Evolutionary conservation across 768 basidiomycete species (phyloP), one percentile per base, ranked within the genome.

Genomic region (Xerocomellus intermedius): DNA sequence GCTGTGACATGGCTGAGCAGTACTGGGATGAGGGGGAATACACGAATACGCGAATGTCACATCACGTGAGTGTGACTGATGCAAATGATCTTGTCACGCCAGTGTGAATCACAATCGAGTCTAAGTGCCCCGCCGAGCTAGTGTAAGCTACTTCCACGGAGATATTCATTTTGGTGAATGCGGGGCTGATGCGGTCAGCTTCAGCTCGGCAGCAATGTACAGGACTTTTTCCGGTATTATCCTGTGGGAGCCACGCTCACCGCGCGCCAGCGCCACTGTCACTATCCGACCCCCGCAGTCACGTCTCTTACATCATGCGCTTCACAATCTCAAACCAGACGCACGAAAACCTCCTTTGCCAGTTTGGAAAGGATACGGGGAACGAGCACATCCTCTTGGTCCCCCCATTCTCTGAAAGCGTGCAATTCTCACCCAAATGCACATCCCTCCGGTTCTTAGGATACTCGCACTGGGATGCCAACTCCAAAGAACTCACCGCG

Each of bases 281-380:
- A 35, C 13, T 2, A 6, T 35, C 12, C 14, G 30, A 30, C n/a
- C 6, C 1, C 26, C 2, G 17, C 24, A 24, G n/a, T 28, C 16
- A 19, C 5, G 14, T 46, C n/a, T 6, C 13, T 58, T 58, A 69
- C 65, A 59, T 4, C 9, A 64, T 62, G 70, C 65, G 60, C 36
- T 50, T 75, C 60, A 66, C 62, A 13, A 63, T 78, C 54, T 67
- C 70, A 36, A 78, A 78, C 52, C 73, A 73, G 37, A 78, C 77
- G 8, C 52, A 48, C 2, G 69, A 70, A 16, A 43, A 21, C 32
- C 26, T 77, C 28, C 32, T 62, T 3, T 71, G 62, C 50, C 55
- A 36, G 30, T 59, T 62, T 42, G 57, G 54, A 19, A 13, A 47
- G 14, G 42, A 22, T 8, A 28, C 22, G 5, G 24, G 36, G 9